phyloP scores from a whole-genome alignment of 2,329 filamentous ascomycete species.

The Uncinocarpus reesii region DNA sequence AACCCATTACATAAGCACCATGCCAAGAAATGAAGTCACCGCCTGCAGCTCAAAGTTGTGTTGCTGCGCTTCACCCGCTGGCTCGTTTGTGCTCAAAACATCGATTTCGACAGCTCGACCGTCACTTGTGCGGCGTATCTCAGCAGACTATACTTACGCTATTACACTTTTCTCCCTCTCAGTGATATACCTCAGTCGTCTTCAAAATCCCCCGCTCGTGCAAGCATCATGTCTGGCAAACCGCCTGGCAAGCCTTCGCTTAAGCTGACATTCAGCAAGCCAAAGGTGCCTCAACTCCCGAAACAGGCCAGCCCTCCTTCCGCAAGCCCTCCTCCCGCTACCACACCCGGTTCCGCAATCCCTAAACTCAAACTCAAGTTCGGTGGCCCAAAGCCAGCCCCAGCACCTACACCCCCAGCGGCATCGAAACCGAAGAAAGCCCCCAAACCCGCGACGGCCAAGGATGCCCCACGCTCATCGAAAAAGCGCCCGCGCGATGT shows the following conservation, averaged over 20 bases:
- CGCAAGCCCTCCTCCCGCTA: conserved; percentile 17
- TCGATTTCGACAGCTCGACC: no score
- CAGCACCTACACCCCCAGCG: conserved; percentile 21
- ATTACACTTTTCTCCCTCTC: background rate
- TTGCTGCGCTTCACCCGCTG: no score
- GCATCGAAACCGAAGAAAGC: conserved; percentile 17
- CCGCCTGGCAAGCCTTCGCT: conserved; percentile 34
- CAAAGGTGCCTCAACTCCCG: conserved; percentile 23
- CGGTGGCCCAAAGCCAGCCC: conserved; percentile 21
- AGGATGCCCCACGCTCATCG: conserved; percentile 12
- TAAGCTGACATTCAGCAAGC: conserved; percentile 36
- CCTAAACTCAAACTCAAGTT: conserved; percentile 36
- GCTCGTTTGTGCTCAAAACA: no score
- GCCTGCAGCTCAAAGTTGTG: background rate
- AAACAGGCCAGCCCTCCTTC: conserved; percentile 19
- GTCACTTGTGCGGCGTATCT: no score
- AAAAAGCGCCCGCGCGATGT: conserved; percentile 17
- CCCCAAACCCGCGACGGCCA: conserved; percentile 20
- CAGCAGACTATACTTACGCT: no score
- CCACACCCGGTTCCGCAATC: conserved; percentile 21
- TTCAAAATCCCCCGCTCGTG: background rate
- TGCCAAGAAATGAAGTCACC: conserved; percentile 3
- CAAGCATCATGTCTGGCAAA: conserved; percentile 14
- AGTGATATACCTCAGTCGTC: no score
- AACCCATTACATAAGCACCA: background rate